Evolutionary conservation across 306 rosid species (phyloP), one percentile per base, ranked within the genome.

Genomic region (Gleditsia sinensis): DNA sequence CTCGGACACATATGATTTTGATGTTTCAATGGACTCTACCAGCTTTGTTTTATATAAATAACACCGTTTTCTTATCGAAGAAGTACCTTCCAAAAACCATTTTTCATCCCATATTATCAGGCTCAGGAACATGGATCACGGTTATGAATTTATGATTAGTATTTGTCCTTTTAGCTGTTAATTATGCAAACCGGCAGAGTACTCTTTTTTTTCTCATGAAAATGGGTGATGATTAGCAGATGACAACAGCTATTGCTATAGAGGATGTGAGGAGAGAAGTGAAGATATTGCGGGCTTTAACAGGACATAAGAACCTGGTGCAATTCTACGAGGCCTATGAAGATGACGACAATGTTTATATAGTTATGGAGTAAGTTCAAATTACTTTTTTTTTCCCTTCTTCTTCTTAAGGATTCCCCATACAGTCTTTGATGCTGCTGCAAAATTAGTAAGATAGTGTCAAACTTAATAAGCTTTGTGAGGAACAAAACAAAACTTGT

Each of bases 231-330:
- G 46, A 33, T 76, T 67, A 33, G 78, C 86, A 88, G 92, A 83
- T 88, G 92, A 81, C 89, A 11, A 88, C 92, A n/a, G 71, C 85
- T 9, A 85, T 88, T 80, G 84, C 89, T 0, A 72, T 88, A 11
- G 89, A 88, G 75, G 92, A 88, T 62, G 88, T 83, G 9, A 75
- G 85, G 67, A 85, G 92, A 69, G 92, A 88, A 78, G 92, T 88
- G 77, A 88, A 85, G 84, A 85, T 88, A 58, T 58, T 88, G 32
- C 71, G 83, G 30, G 88, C 92, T 32, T 61, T 88, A 49, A 78
- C 84, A 1, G 90, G 90, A 64, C 92, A 88, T 71, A 78, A 81
- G 74, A 88, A 88, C 69, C 75, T 88, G 7, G 92, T 85, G 83
- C 88, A 85, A 25, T 88, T 83, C 82, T 80, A 83, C 34, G 92